A percentile compares a stretch with the other conserved stretches of the same genome.
Conservation (phyloP, 306 rosid genomes). For the Inga oerstediana region DNA sequence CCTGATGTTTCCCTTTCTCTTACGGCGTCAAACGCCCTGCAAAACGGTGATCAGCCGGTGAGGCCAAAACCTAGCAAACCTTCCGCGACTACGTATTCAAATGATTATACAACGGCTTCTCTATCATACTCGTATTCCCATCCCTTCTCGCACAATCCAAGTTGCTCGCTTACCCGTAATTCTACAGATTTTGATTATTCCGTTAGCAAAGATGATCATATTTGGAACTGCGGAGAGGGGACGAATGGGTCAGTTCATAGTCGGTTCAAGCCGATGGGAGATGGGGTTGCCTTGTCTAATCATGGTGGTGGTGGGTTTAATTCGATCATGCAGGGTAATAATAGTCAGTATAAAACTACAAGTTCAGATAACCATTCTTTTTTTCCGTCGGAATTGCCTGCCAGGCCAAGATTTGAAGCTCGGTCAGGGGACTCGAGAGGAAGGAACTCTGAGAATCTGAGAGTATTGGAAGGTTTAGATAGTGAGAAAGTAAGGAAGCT, state of each 20-base stretch:
- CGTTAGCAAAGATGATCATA: conserved; percentile 78
- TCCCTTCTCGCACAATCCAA: conserved; percentile 82
- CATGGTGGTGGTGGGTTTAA: conserved; percentile 61
- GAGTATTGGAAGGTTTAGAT: conserved; percentile 63
- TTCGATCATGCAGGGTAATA: conserved; percentile 71
- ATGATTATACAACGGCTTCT: conserved; percentile 82
- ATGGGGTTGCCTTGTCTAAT: conserved; percentile 71
- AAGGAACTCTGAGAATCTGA: conserved; percentile 74
- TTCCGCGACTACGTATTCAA: conserved; percentile 71
- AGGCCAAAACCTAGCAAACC: conserved; percentile 58
- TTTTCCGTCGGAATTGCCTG: conserved; percentile 91
- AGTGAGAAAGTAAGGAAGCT: conserved; percentile 55
- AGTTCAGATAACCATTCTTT: conserved; percentile 86
- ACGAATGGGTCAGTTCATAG: conserved; percentile 99
- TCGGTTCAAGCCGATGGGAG: conserved; percentile 97
- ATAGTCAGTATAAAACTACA: conserved; percentile 60
- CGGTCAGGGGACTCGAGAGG: conserved; percentile 84
- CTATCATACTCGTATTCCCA: conserved; percentile 85
- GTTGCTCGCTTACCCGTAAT: conserved; percentile 88
- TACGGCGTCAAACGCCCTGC: conserved; percentile 82
- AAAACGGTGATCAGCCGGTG: conserved; percentile 55
- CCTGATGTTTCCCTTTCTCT: conserved; percentile 91
- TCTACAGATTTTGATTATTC: conserved; percentile 87
- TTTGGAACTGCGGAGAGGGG: conserved; percentile 98
- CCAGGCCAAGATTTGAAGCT: conserved; percentile 72